Base-by-base conservation (phyloP, 2,329 filamentous ascomycete species). In the Pseudogymnoascus sp. region DNA sequence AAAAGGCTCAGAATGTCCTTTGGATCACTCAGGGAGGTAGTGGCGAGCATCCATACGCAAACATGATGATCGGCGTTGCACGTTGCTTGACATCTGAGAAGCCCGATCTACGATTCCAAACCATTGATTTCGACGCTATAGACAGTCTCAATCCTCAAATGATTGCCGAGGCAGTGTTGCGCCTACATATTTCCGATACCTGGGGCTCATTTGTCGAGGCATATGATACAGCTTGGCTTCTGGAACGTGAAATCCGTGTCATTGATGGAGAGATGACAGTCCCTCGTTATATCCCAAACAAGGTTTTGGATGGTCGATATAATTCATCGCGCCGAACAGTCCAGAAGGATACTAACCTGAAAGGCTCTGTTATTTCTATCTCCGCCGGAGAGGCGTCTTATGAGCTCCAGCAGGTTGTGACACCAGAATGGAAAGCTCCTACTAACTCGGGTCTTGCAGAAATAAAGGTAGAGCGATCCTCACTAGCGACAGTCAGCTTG, bases 21-120 rank as follows among this genome's bases (percentile, higher is more conserved):
- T 65, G 63, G 63, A 21, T 63, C 36, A 56, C 59, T 2, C 34
- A 63, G 36, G 63, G 63, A n/a, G 34, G 50, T 18, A 23, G 59
- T 23, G 61, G 61, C 11, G 28, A 63, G 6, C 38, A 63, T 18
- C 63, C 63, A 36, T 60, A 63, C 53, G 25, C 61, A n/a, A 34
- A 38, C 18, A 65, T 65, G 61, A 63, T 63, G 11, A 31, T 60
- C n/a, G 63, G 44, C 7, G 38, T 65, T 11, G 53, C 34, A 25
- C 50, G 63, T 28, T 63, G 50, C 21, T 44, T 65, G 37, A 34
- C 28, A 14, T 25, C 10, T 11, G 63, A 65, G 37, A 28, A 40
- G 14, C 61, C 34, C 2, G 53, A 65, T 10, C 38, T 60, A 18
- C 38, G 40, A 14, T 34, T 63, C 21, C 61, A 63, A 56, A 53